A percentile compares a stretch with the other conserved stretches of the same genome.
These are phyloP conservation scores for Solanum arcanum DNA, from an alignment of 257 asterid species.

Conservation along the genomic window DNA sequence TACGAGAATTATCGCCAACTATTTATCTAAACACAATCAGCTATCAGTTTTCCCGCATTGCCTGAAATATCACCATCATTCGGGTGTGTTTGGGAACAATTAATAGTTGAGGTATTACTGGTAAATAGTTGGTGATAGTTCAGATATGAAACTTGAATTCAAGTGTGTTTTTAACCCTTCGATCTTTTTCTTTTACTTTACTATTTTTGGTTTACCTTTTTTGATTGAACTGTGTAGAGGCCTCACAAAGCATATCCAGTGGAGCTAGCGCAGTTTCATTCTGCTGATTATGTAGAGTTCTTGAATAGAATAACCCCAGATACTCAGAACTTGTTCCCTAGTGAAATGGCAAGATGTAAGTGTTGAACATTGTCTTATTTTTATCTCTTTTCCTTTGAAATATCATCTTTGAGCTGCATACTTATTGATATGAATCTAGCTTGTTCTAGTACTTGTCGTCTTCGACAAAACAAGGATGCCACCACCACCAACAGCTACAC, in stretches of 20 bases:
- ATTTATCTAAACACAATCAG: neutral
- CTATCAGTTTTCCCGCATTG: neutral
- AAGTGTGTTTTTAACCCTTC: neutral
- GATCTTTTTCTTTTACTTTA: neutral
- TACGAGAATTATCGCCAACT: neutral
- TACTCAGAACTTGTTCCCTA: slow-evolving; percentile 40
- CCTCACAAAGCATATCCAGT: slow-evolving; percentile 96
- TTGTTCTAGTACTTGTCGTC: neutral
- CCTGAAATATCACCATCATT: neutral
- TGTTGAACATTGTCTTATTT: neutral
- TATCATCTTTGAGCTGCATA: neutral
- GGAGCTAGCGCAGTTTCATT: slow-evolving; percentile 97
- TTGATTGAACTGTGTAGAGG: slow-evolving; percentile 41
- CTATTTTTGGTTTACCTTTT: neutral
- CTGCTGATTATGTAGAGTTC: slow-evolving; percentile 93
- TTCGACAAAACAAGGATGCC: neutral
- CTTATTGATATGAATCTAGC: neutral
- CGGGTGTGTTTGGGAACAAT: neutral
- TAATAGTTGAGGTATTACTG: neutral
- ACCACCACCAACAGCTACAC: neutral
- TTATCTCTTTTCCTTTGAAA: neutral
- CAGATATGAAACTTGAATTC: neutral
- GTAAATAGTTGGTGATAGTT: neutral
- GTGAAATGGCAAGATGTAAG: slow-evolving; percentile 67
- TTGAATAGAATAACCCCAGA: slow-evolving; percentile 81